Evolutionary conservation across 371 early-diverging fungal species (phyloP).

Genomic region (Conidiobolus incongruus): DNA sequence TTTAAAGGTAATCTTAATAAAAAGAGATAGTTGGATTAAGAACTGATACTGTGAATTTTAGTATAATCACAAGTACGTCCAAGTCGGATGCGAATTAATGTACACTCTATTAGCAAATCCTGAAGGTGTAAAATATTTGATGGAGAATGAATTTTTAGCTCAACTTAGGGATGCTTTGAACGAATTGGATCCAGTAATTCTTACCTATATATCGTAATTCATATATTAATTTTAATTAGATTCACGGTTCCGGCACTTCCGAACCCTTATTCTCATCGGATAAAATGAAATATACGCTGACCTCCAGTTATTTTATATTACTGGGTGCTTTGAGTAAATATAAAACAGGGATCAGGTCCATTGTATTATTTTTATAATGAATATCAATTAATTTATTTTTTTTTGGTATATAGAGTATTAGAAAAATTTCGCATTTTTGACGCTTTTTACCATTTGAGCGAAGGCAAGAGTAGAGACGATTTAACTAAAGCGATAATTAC

Average conservation of each 20-base stretch:
- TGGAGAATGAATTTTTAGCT: conserved; percentile 15
- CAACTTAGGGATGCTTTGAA: conserved; percentile 19
- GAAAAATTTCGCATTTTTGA: conserved; percentile 60
- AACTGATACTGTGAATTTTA: background rate
- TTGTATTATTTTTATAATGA: background rate
- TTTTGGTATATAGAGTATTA: conserved; percentile 15
- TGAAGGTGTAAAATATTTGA: conserved; percentile 18
- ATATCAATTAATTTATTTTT: no score
- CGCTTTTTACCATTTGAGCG: conserved; percentile 55
- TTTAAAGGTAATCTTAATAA: conserved; percentile 10
- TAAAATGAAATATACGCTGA: conserved; percentile 42
- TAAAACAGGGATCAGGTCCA: conserved; percentile 27
- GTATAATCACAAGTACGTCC: conserved; percentile 8
- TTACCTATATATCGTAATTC: background rate
- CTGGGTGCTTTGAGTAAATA: conserved; percentile 37
- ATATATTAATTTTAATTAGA: conserved; percentile 3
- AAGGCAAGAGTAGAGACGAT: conserved; percentile 59
- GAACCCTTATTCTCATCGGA: conserved; percentile 58
- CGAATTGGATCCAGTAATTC: conserved; percentile 19
- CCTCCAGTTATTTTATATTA: conserved; percentile 56
- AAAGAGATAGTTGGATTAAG: no score
- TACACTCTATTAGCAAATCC: conserved; percentile 11
- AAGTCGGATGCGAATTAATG: conserved; percentile 18
- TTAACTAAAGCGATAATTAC: conserved; percentile 50
- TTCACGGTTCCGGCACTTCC: conserved; percentile 15